Conservation (phyloP, 2,329 filamentous ascomycete species). For the Clarireedia hainanense region DNA sequence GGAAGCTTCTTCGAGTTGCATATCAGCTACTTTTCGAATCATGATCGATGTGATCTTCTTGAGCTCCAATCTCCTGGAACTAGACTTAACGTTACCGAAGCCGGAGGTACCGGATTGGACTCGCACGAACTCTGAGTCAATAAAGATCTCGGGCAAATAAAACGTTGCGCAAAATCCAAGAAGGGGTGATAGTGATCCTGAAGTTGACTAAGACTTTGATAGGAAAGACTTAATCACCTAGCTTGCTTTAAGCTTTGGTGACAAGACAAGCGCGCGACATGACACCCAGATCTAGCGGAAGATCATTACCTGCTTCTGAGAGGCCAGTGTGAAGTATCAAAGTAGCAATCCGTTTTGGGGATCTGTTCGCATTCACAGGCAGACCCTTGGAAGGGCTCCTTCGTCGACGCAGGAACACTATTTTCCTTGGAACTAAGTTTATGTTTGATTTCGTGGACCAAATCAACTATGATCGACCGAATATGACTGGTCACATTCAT, state of each 20-base stretch:
- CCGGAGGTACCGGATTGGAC: slow-evolving; percentile 16
- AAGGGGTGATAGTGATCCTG: background rate
- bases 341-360: slow-evolving; percentile 11
- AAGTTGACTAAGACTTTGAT: slow-evolving; percentile 6
- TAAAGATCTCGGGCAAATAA: slow-evolving; percentile 14
- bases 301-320: background rate
- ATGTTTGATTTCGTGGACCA: slow-evolving; percentile 8
- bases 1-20: slow-evolving; percentile 6
- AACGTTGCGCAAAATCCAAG: slow-evolving; percentile 12
- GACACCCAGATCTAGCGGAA: slow-evolving; percentile 12
- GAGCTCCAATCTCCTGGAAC: slow-evolving; percentile 17
- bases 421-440: slow-evolving; percentile 1
- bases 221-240: slow-evolving; percentile 12
- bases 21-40: slow-evolving; percentile 8
- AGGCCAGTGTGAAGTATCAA: background rate
- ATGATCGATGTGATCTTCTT: slow-evolving; percentile 15
- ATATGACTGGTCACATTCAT: slow-evolving; percentile 9
- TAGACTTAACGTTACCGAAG: slow-evolving; percentile 16
- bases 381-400: slow-evolving; percentile 3
- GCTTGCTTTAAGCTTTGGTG: slow-evolving; percentile 18
- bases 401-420: slow-evolving; percentile 7
- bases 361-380: slow-evolving; percentile 8
- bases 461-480: slow-evolving; percentile 5
- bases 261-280: slow-evolving; percentile 8
- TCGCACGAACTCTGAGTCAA: slow-evolving; percentile 16